These are phyloP conservation scores for Astragalus glycyphyllos DNA, from an alignment of 306 rosid species.

Conservation along the genomic window DNA sequence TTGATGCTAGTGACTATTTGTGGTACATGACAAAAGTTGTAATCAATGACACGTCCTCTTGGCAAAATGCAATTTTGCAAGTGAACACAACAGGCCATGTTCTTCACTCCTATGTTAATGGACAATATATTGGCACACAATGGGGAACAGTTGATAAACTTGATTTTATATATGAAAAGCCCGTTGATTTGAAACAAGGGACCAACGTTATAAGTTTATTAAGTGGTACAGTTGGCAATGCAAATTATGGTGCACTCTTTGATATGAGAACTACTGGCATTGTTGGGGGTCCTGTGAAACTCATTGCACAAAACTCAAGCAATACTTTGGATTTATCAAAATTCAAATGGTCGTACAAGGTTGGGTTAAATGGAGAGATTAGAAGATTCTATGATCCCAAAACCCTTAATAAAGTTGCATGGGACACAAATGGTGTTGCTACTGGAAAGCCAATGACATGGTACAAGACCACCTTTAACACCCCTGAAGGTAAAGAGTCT, in stretches of 20 bases:
- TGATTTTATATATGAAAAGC: neutral
- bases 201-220: neutral
- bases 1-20: neutral
- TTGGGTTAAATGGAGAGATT: neutral
- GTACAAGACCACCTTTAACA: constrained; percentile 1
- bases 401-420: neutral
- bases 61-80: neutral
- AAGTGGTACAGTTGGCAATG: neutral
- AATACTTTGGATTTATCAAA: neutral
- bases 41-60: neutral
- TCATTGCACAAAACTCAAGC: neutral
- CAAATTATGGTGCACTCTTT: neutral
- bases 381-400: neutral
- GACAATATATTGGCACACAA: neutral
- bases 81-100: neutral
- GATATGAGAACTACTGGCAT: neutral
- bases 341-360: neutral
- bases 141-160: neutral
- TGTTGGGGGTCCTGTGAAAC: too few relatives aligned
- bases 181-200: neutral
- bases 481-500: neutral
- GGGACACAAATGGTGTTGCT: neutral
- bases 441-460: neutral
- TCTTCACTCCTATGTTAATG: neutral
- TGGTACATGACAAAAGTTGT: neutral